Conservation (phyloP, 2,329 filamentous ascomycete species). For the Cladosporium sp. region DNA sequence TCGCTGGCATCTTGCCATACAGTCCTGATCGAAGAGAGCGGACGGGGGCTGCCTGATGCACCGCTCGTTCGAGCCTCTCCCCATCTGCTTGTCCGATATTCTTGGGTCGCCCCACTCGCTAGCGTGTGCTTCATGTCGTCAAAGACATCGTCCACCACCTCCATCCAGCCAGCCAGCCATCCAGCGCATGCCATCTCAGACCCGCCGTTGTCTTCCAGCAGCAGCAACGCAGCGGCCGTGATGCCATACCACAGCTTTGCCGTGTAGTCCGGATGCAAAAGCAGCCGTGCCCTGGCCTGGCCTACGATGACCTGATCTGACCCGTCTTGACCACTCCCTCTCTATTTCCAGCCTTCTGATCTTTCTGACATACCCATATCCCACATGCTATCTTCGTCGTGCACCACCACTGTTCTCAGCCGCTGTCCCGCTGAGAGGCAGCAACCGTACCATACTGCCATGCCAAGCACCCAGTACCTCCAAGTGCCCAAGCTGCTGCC, state of each 20-base stretch:
- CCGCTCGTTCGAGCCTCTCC: neutral
- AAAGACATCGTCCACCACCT: constrained; percentile 10
- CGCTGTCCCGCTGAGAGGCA: neutral
- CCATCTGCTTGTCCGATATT: constrained; percentile 11
- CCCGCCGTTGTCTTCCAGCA: constrained; percentile 6
- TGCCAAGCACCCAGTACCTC: constrained; percentile 36
- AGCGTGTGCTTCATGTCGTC: constrained; percentile 18
- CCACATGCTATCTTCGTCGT: neutral
- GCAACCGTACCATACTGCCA: constrained; percentile 10
- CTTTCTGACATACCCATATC: constrained; percentile 5
- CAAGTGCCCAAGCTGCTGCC: constrained; percentile 39
- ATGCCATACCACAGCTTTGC: constrained; percentile 11
- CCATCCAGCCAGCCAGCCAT: constrained; percentile 1
- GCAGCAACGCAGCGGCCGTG: neutral
- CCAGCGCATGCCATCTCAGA: constrained; percentile 9
- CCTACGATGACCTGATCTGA: constrained; percentile 1
- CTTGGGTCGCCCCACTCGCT: constrained; percentile 14
- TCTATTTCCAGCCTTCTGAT: neutral
- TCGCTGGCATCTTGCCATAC: neutral
- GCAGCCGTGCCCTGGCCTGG: constrained; percentile 5
- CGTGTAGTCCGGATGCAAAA: constrained; percentile 3
- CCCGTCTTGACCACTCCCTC: neutral
- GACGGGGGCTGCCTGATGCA: neutral
- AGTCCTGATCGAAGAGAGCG: neutral
- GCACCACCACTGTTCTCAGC: neutral